Conservation (phyloP, 306 rosid genomes). For the Myrica gale region DNA sequence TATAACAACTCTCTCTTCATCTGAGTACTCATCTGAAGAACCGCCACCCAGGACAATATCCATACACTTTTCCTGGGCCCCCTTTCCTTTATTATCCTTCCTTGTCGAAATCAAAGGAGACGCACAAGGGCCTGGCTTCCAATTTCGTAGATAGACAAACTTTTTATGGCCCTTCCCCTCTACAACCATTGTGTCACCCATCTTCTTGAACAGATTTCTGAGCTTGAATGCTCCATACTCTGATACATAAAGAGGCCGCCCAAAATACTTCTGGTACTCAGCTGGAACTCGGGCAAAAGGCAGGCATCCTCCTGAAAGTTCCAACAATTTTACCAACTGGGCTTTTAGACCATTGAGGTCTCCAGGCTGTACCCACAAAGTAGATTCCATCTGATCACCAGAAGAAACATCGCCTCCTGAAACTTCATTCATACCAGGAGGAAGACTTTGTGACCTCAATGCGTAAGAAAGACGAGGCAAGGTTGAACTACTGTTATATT, state of each 20-base stretch:
- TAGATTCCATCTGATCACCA: conserved; percentile 51
- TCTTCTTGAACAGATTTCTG: conserved; percentile 79
- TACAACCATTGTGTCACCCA: conserved; percentile 64
- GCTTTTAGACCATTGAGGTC: conserved; percentile 84
- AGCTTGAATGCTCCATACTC: conserved; percentile 71
- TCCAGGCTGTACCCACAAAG: conserved; percentile 75
- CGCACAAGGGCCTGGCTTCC: conserved; percentile 71
- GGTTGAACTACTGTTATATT: conserved; percentile 44
- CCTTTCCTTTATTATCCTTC: conserved; percentile 81
- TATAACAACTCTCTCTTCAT: conserved; percentile 72
- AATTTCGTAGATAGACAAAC: conserved; percentile 64
- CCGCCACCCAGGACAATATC: conserved; percentile 47
- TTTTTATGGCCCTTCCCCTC: conserved; percentile 72
- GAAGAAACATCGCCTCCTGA: conserved; percentile 47
- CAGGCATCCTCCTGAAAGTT: conserved; percentile 74
- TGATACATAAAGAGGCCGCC: conserved; percentile 70
- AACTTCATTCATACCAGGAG: conserved; percentile 59
- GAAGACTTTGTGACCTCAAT: conserved; percentile 73
- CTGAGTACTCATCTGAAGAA: conserved; percentile 83
- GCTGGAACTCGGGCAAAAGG: conserved; percentile 63
- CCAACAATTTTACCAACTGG: conserved; percentile 72
- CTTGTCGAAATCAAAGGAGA: conserved; percentile 57
- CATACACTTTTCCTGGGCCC: conserved; percentile 51
- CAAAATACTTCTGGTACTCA: conserved; percentile 67
- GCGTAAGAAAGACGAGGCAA: conserved; percentile 42